Base-by-base conservation (phyloP, 2,329 filamentous ascomycete species). In the Trichophaea hybrida region DNA sequence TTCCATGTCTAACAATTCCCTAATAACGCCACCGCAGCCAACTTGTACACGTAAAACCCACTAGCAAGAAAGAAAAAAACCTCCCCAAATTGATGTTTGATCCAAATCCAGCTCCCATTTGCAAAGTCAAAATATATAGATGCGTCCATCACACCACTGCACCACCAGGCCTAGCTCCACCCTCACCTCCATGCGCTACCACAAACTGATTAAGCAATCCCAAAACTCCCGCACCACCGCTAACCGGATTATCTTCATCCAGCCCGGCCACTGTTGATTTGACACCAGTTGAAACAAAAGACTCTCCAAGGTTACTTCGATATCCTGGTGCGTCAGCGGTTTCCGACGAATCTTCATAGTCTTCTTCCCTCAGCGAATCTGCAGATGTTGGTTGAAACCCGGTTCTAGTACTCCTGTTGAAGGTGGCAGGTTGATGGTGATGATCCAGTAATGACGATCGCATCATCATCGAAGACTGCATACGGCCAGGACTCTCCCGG, bases 361-460 rank as follows among this genome's bases (percentile, higher is more conserved):
- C 71, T 13, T 73, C 74, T 67, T 82, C 79, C 5, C 72, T 68
- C 0, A 76, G 72, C 65, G 84, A 79, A 64, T 82, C 80, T 6
- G 78, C 78, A 66, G 78, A 80, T 13, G 61, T 66, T 74, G 76
- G 52, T 12, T n/a, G 15, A 74, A 80, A 37, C 70, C 74, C 53
- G 74, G 76, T 66, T 76, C 76, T 56, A 69, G 74, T 12, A 49
- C 68, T 56, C 68, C 74, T 72, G 60, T 59, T 44, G 64, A 73
- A 7, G 77, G 75, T 1, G 74, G 73, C 1, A 76, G 44, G 74
- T 62, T 89, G 85, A 62, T 90, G 83, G 68, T 86, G 85, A 1
- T 85, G 82, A 71, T 90, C 86, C 1, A 90, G 75, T 1, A 90
- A 75, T 65, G 86, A 80, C 1, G 85, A 88, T 15, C 82, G 83